Percentiles rank a stretch among this genome's conserved stretches.
Conservation (phyloP, 2,329 filamentous ascomycete genomes). For the Rhytidhysteron rufulum region DNA sequence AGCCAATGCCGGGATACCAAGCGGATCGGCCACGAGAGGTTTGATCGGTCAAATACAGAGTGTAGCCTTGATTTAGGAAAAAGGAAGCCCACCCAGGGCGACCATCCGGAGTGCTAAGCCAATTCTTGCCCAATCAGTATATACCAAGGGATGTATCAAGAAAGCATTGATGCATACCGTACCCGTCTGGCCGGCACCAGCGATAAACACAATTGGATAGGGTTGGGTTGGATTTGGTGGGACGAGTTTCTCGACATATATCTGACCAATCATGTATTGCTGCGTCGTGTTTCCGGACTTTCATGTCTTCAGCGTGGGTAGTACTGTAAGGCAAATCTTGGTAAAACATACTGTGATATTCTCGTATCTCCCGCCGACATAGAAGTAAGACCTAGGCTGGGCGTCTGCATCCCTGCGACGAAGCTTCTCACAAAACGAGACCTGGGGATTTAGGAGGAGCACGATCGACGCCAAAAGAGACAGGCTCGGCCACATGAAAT, state of each 20-base stretch:
- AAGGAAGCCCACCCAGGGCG: constrained; percentile 47
- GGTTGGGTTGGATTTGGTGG: constrained; percentile 6
- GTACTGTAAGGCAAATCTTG: not conserved
- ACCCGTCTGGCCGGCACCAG: constrained; percentile 23
- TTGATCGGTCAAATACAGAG: constrained; percentile 48
- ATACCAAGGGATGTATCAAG: not conserved
- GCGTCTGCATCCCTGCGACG: too few relatives aligned
- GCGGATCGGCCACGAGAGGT: constrained; percentile 45
- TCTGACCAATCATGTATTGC: constrained; percentile 15
- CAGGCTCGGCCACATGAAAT: too few relatives aligned
- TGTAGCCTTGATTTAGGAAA: constrained; percentile 46
- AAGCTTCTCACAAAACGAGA: too few relatives aligned
- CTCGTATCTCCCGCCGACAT: constrained; percentile 20
- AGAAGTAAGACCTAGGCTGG: too few relatives aligned
- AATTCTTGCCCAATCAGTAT: constrained; percentile 12
- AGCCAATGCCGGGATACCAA: constrained; percentile 34
- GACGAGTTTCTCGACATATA: constrained; percentile 28
- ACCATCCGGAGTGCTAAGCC: constrained; percentile 47
- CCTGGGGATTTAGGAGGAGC: too few relatives aligned
- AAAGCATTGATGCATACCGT: constrained; percentile 8
- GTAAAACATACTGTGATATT: constrained; percentile 12
- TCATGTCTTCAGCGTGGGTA: not conserved
- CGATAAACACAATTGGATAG: constrained; percentile 26
- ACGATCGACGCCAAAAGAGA: too few relatives aligned
- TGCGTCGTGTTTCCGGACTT: constrained; percentile 9